Evolutionary conservation across 352 stramenopile genomes (phyloP).

Genomic region (Globisporangium cederbergense): DNA sequence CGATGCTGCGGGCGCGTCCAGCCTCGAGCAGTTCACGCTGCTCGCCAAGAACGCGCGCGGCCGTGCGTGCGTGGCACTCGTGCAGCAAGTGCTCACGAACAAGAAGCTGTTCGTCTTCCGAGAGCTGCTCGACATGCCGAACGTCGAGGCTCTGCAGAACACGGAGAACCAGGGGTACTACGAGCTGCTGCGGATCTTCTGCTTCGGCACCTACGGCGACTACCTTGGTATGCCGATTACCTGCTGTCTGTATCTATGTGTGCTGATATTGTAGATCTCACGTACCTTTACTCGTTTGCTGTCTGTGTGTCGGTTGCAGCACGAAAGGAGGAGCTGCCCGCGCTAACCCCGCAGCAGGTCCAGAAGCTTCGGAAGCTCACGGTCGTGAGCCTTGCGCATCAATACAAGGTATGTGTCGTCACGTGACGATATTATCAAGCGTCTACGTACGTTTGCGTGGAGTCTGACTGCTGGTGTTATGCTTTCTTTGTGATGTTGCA

Average conservation of each 20-base stretch:
- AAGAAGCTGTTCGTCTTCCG: conserved; percentile 93
- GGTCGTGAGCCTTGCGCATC: conserved; percentile 80
- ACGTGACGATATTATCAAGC: background rate
- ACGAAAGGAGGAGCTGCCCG: conserved; percentile 58
- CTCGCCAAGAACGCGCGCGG: conserved; percentile 89
- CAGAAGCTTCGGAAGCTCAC: conserved; percentile 90
- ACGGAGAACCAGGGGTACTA: conserved; percentile 79
- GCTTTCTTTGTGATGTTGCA: conserved; percentile 16
- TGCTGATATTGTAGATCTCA: background rate
- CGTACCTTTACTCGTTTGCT: background rate
- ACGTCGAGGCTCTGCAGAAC: conserved; percentile 77
- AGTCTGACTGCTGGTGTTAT: background rate
- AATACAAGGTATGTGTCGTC: conserved; percentile 57
- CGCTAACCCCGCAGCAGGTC: conserved; percentile 62
- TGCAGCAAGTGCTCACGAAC: conserved; percentile 91
- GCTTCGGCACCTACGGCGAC: conserved; percentile 85
- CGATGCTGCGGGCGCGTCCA: conserved; percentile 59
- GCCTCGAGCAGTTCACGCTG: conserved; percentile 92
- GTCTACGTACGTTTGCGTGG: no score
- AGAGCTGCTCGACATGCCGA: conserved; percentile 90
- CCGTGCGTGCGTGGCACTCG: conserved; percentile 87
- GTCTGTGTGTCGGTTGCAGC: conserved; percentile 19
- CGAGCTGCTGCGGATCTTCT: conserved; percentile 87
- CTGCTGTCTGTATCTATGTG: background rate
- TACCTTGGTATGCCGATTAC: conserved; percentile 52